These are phyloP conservation scores for Sporothrix protearum DNA, from an alignment of 2,329 filamentous ascomycete genomes.

Conservation along the genomic window DNA sequence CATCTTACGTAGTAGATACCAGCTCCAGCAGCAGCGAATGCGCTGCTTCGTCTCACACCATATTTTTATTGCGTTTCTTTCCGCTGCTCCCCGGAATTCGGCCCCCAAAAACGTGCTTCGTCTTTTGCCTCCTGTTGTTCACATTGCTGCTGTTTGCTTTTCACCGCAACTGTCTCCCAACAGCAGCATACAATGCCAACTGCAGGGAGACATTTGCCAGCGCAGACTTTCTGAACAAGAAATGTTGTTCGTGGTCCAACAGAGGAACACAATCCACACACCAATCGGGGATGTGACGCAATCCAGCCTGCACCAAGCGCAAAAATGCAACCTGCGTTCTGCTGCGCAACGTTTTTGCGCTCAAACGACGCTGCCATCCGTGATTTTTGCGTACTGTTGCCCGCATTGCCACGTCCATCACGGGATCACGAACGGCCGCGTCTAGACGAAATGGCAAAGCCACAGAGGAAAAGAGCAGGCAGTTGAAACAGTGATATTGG, in stretches of 20 bases:
- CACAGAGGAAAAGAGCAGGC: neutral
- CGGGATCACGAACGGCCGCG: neutral
- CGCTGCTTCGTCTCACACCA: neutral
- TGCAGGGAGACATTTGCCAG: neutral
- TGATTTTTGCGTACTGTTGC: neutral
- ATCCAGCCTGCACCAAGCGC: neutral
- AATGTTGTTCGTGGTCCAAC: neutral
- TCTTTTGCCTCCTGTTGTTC: neutral
- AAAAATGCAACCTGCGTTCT: neutral
- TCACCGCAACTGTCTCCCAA: neutral
- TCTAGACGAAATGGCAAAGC: neutral
- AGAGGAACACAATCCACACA: neutral
- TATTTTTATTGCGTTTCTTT: neutral
- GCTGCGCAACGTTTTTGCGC: neutral
- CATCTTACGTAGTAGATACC: too few relatives aligned
- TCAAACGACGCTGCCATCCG: neutral
- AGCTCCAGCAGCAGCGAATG: too few relatives aligned
- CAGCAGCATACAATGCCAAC: neutral
- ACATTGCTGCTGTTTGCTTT: neutral
- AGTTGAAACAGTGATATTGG: neutral
- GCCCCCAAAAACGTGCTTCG: neutral
- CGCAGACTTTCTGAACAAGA: neutral
- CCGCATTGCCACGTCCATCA: neutral
- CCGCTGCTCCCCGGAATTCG: neutral
- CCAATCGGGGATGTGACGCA: neutral